Base-by-base conservation (phyloP, 2,329 filamentous ascomycete genomes). In the Arthrobotrys entomopaga region DNA sequence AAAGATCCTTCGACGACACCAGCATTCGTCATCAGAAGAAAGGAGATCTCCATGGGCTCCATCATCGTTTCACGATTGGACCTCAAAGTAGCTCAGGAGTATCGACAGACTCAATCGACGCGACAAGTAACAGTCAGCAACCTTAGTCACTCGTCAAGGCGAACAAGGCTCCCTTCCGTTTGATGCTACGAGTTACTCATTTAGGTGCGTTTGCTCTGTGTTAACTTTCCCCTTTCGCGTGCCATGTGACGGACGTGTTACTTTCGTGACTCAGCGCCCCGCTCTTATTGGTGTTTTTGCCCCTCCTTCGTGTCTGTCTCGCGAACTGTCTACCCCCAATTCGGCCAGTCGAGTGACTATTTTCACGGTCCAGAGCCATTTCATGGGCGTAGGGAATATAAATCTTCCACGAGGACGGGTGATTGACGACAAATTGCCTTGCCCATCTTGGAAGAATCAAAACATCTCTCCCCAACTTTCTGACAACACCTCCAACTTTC, bases 181-280 rank as follows among this genome's bases (percentile, higher is more conserved):
- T 72, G 67, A 65, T 48, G 46, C 60, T 63, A 26, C 34, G 8
- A 48, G 15, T 54, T 65, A 22, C 66, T 54, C 56, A 65, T 65
- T 73, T 56, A 38, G 61, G 40, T 29, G 19, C 29, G 69, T 73
- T 65, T 73, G 67, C 26, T 13, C 42, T n/a, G 22, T 3, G 10
- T n/a, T 63, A 63, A 20, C 43, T 64, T 20, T 58, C 50, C 34
- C 29, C 50, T 70, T 38, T 29, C 38, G 22, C 22, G 16, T 22
- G 29, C 54, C 70, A 74, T 74, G 70, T 74, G 70, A 74, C 63
- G 63, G 70, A 74, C 70, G 70, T 74, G 70, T 67, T 54, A 67
- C 42, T 74, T 74, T 74, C 70, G 70, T 74, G 70, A 74, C 70
- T 74, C 70, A 74, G 63, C 56, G 20, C 61, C 60, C 61, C 54